phyloP scores from a whole-genome alignment of 2,329 filamentous ascomycete genomes.

The Talaromyces rugulosus region DNA sequence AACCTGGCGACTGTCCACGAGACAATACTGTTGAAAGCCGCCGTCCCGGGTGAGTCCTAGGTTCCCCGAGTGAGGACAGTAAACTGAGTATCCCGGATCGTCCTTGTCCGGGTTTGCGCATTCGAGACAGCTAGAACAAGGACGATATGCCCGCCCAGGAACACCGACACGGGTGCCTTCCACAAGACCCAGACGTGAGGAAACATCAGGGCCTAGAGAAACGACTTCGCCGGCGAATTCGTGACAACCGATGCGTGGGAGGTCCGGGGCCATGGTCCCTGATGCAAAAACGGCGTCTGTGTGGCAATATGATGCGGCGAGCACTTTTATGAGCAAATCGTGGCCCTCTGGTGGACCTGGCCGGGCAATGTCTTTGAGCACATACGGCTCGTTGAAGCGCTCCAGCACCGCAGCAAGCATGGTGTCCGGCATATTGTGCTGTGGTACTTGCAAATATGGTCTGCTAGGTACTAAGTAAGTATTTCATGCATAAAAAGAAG shows the following conservation, averaged over 20 bases:
- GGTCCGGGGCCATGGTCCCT: conserved; percentile 29
- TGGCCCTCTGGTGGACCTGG: conserved; percentile 41
- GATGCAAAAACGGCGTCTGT: conserved; percentile 37
- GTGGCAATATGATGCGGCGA: conserved; percentile 47
- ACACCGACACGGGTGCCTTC: conserved; percentile 1
- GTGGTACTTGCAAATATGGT: background rate
- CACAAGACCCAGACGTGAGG: background rate
- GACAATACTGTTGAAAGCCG: conserved; percentile 19
- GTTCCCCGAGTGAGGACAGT: conserved; percentile 6
- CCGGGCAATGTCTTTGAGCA: conserved; percentile 16
- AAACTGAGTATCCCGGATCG: conserved; percentile 5
- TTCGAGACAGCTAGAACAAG: conserved; percentile 13
- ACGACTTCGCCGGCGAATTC: conserved; percentile 45
- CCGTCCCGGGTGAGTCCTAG: conserved; percentile 11
- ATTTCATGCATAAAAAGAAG: background rate
- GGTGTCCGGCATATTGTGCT: background rate
- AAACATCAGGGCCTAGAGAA: conserved; percentile 14
- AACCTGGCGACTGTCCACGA: conserved; percentile 19
- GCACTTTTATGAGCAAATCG: conserved; percentile 44
- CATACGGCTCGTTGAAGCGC: conserved; percentile 19
- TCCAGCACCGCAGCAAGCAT: conserved; percentile 21
- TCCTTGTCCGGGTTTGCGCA: conserved; percentile 10
- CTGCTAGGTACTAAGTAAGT: background rate
- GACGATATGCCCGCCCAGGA: conserved; percentile 1
- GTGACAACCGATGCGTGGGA: conserved; percentile 45